Base-by-base conservation (phyloP, 768 basidiomycete species). In the Russula ochroleuca region DNA sequence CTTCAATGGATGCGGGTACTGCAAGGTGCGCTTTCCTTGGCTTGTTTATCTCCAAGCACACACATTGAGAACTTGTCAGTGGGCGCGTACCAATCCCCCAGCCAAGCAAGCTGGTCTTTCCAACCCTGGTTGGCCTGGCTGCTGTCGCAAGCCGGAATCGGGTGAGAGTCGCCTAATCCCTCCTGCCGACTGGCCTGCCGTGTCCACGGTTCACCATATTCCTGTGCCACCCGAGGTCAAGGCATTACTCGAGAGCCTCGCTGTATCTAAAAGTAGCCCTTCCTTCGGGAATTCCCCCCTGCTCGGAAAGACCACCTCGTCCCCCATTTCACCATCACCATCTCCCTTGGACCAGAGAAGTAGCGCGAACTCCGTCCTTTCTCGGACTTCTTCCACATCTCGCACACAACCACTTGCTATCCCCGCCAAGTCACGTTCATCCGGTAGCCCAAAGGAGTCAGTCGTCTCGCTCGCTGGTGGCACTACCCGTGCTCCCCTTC, bases 1-100 rank as follows among this genome's bases (percentile, higher is more conserved):
- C 40, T 92, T 92, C 79, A 90, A 88, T 69, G 89, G 90, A 54
- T 93, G 91, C 73, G 92, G 92, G 25, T 94, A 84, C 75, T 94
- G 92, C 87, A 94, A 92, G 85, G 91, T 92, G 64, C 48, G 74
- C 73, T 66, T 41, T 52, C 68, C 65, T 54, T 41, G 21, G 19
- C 53, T 65, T 58, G 11, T 55, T 37, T 43, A 41, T 7, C 64
- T 50, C 15, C n/a, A 17, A 40, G 14, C 19, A 7, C 14, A 17
- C 53, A 51, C 33, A 23, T 51, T 31, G 37, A 37, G 25, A 21
- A 57, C 69, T 56, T 48, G 25, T 28, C 21, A 91, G 90, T 92
- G 89, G 90, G 88, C 88, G 63, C 80, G 81, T 67, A 78, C 78
- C 11, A 81, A 79, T 70, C 83, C 83, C 38, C 76, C 80, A 19